Base-by-base conservation (phyloP, 2,329 filamentous ascomycete species). In the Ceratocystis diversiconidia region DNA sequence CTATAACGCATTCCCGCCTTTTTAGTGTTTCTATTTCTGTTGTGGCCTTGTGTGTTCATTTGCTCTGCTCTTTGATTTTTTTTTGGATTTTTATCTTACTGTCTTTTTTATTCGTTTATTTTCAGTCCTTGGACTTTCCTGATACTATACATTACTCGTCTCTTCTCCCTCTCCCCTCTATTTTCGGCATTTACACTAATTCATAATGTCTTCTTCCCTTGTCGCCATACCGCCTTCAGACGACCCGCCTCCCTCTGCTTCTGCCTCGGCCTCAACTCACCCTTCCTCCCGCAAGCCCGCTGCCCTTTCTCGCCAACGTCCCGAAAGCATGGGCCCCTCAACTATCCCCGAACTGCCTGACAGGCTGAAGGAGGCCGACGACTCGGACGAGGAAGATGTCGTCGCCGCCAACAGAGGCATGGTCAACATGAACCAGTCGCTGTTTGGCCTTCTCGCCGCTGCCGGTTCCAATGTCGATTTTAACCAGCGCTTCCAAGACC, bases 361-460 rank as follows among this genome's bases (percentile, higher is more conserved):
- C 19, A 22, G 5, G 50, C 50, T 55, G 12, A 55, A 55, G 50
- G 55, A 61, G 28, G 19, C 55, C 32, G 77, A 81, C 67, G 76
- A 76, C n/a, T 76, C 76, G 19, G 75, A 73, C 41, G 79, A 81
- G 59, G 78, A 82, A 70, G 78, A 81, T 46, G 75, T 79, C 55
- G 69, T 77, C 59, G 74, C 75, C 3, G 74, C 78, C 1, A 73
- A 71, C 7, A 77, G 79, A 66, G 76, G 75, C 46, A 75, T 77
- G 15, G 77, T 84, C 75, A 90, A 91, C 72, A 90, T 95, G 85
- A 94, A 96, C 75, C 92, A 96, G 79, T 95, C 90, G 69, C 86
- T 97, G 65, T 95, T 96, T 74, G 91, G 90, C 64, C 84, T 97
- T 76, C 92, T 97, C 70, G 89, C 92, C 5, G 90, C 90, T 17